Evolutionary conservation across 495 filamentous ascomycete genomes (phyloP), one percentile per base, ranked within the genome.

Genomic region (Penicillium maclennaniae): DNA sequence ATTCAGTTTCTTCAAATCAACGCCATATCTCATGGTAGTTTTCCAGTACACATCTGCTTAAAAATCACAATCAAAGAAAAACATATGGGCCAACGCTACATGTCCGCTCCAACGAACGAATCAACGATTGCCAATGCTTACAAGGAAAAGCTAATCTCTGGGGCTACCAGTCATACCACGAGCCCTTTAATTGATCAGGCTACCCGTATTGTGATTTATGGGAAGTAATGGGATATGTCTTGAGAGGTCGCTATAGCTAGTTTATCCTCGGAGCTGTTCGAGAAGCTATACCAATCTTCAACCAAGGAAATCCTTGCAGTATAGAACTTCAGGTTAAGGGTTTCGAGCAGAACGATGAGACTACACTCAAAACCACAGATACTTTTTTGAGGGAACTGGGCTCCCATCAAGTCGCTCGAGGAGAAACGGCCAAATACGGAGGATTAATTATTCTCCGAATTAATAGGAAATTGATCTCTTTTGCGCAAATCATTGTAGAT

Each of bases 321-420:
- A 3, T 63, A 63, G 63, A 37, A 55, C 60, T 0, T 60, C 61
- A 2, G 44, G 44, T 47, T 57, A 23, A 17, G 6, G 7, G 1
- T 1, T 9, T 9, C 6, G 21, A 9, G 0, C 12, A 1, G 4
- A 19, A 3, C 36, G 23, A 31, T 31, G 27, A 31, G 9, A 7
- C 1, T 12, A 12, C 26, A 14, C 53, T 41, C 20, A 50, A 8
- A 19, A 20, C n/a, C 6, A 44, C 15, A 53, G 81, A 67, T 82
- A 50, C 72, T 88, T 43, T 87, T 87, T 74, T 88, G 82, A 70
- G 79, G 84, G 68, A 82, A 84, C 72, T 68, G 70, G 34, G 57
- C 65, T 21, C 67, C 73, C 31, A 71, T 87, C 53, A 53, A 76
- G 46, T 62, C 44, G 19, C 65, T 85, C 51, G 75, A 85, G 67